Evolutionary conservation across 805 yeast genomes (phyloP).

Genomic region (Priceomyces fermenticarens): DNA sequence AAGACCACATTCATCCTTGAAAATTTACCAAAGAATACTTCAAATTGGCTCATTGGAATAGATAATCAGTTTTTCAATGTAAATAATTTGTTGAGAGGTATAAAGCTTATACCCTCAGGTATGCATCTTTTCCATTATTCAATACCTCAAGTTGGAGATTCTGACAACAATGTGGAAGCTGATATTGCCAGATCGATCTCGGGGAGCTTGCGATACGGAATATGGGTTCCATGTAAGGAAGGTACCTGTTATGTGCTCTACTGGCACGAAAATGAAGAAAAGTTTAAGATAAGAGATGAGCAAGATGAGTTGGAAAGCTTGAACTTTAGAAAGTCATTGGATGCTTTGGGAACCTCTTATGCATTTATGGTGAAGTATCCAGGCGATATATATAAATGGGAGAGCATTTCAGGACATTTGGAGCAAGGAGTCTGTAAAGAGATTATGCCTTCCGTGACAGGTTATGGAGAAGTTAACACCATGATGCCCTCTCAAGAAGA

Average conservation of each 20-base stretch:
- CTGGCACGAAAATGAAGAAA: conserved; percentile 31
- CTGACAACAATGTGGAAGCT: not conserved
- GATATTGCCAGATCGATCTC: not conserved
- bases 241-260: conserved; percentile 27
- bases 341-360: conserved; percentile 24
- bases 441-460: conserved; percentile 7
- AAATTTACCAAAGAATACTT: conserved; percentile 10
- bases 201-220: conserved; percentile 29
- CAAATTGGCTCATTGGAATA: conserved; percentile 37
- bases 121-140: conserved; percentile 56
- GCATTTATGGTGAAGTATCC: conserved; percentile 40
- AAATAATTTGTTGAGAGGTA: conserved; percentile 42
- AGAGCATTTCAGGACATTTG: conserved; percentile 11
- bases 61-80: conserved; percentile 49
- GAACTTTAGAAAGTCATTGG: conserved; percentile 21
- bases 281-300: conserved; percentile 11
- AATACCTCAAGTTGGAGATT: conserved; percentile 9
- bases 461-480: conserved; percentile 33
- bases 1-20: conserved; percentile 17
- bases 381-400: conserved; percentile 13
- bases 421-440: conserved; percentile 24
- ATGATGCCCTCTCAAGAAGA: conserved; percentile 52
- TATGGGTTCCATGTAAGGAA: conserved; percentile 38
- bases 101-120: conserved; percentile 51
- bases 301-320: conserved; percentile 23